Evolutionary conservation across 225 moss, liverwort and hornwort genomes (phyloP).

Genomic region (Climacium dendroides): DNA sequence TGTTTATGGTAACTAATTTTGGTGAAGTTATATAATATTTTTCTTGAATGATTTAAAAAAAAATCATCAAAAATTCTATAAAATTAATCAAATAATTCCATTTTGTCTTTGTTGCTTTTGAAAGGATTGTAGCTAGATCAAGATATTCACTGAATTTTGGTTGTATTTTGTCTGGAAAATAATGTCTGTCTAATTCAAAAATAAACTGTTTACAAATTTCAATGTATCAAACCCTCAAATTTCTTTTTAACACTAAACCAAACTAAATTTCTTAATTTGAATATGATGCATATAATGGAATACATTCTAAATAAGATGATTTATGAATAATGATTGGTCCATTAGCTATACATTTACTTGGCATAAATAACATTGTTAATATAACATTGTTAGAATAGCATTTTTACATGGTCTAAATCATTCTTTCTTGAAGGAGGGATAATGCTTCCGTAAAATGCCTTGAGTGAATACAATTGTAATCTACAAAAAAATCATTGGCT

Average conservation of each 20-base stretch:
- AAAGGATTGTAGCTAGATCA: background rate
- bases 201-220: background rate
- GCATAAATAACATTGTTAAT: no score
- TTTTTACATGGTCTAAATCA: no score
- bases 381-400: no score
- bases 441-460: no score
- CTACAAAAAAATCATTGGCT: no score
- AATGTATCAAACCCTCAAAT: background rate
- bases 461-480: no score
- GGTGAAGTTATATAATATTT: background rate
- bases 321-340: background rate
- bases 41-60: no score
- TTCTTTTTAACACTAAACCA: background rate
- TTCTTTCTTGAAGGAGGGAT: no score
- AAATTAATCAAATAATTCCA: background rate
- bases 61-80: background rate
- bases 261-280: background rate
- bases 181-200: background rate
- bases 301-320: background rate
- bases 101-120: background rate
- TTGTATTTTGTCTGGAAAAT: rapidly evolving
- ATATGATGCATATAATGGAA: no score
- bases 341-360: no score
- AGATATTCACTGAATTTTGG: background rate
- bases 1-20: background rate